These are phyloP conservation scores for Penicillium frequentans DNA, from an alignment of 2,329 filamentous ascomycete species.

Conservation along the genomic window DNA sequence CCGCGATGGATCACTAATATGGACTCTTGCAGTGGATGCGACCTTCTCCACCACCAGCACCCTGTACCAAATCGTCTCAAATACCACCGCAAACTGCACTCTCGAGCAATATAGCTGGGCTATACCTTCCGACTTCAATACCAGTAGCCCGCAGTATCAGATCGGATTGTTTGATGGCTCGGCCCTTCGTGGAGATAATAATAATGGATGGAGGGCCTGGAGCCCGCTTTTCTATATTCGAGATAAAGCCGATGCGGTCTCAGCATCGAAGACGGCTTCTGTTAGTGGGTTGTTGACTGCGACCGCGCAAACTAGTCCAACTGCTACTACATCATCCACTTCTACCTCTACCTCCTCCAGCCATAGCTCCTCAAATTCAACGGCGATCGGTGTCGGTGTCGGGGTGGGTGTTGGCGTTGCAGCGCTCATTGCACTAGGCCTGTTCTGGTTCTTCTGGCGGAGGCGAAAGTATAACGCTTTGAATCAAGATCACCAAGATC, in stretches of 20 bases:
- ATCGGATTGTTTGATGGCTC: constrained; percentile 3
- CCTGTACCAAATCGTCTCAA: neutral
- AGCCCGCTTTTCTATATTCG: constrained; percentile 2
- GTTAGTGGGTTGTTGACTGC: neutral
- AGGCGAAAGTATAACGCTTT: neutral
- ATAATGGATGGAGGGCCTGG: constrained; percentile 3
- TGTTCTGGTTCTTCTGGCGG: constrained; percentile 1
- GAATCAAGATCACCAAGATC: neutral
- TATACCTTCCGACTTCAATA: constrained; percentile 6
- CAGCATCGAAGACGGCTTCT: neutral
- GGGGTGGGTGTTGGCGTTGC: constrained; percentile 2
- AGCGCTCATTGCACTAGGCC: neutral
- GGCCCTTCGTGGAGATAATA: neutral
- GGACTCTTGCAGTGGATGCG: neutral
- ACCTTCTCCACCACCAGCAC: neutral
- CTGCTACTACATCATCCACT: neutral
- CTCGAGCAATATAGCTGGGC: constrained; percentile 6
- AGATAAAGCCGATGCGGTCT: neutral
- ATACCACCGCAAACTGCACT: constrained; percentile 2
- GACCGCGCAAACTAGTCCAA: neutral
- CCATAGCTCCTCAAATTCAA: neutral
- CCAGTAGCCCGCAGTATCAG: neutral
- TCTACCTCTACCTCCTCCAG: neutral
- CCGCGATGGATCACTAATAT: neutral
- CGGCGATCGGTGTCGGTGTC: neutral